These are phyloP conservation scores for Arthrobotrys iridis DNA, from an alignment of 2,329 filamentous ascomycete species.

Conservation along the genomic window DNA sequence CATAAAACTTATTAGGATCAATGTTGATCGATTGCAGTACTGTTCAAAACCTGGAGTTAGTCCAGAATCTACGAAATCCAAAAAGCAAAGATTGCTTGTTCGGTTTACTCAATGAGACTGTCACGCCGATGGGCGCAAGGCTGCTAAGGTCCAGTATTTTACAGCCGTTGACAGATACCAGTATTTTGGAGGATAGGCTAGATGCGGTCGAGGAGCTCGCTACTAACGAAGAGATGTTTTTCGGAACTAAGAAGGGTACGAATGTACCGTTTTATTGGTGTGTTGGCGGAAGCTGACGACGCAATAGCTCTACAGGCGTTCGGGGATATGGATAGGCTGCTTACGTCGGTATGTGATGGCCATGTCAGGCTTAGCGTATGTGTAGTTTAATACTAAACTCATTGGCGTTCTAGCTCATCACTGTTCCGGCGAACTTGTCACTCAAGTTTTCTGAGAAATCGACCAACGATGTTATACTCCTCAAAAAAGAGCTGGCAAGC, in stretches of 20 bases:
- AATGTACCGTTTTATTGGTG: background rate
- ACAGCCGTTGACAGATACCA: slow-evolving; percentile 80
- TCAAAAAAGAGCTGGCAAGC: slow-evolving; percentile 81
- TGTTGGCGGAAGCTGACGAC: slow-evolving; percentile 24
- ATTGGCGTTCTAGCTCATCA: slow-evolving; percentile 71
- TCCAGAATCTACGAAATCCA: slow-evolving; percentile 81
- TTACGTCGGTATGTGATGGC: slow-evolving; percentile 73
- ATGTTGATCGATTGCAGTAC: slow-evolving; percentile 97
- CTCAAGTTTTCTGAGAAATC: slow-evolving; percentile 79
- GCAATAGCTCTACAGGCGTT: slow-evolving; percentile 75
- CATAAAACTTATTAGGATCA: slow-evolving; percentile 77
- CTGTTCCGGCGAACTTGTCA: slow-evolving; percentile 74
- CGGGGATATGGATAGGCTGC: slow-evolving; percentile 79
- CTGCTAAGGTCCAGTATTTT: slow-evolving; percentile 85
- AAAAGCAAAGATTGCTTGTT: slow-evolving; percentile 86
- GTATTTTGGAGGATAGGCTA: slow-evolving; percentile 76
- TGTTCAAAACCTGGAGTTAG: slow-evolving; percentile 84
- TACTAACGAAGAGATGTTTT: slow-evolving; percentile 85
- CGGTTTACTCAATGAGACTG: slow-evolving; percentile 83
- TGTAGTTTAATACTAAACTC: background rate
- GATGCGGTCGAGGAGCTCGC: slow-evolving; percentile 85
- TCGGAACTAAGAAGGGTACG: slow-evolving; percentile 74
- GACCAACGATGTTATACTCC: slow-evolving; percentile 84
- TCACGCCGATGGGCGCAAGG: slow-evolving; percentile 87
- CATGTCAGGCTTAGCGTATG: background rate